These are phyloP conservation scores for Solanum chacoense DNA, from an alignment of 305 asterid species.

Conservation along the genomic window DNA sequence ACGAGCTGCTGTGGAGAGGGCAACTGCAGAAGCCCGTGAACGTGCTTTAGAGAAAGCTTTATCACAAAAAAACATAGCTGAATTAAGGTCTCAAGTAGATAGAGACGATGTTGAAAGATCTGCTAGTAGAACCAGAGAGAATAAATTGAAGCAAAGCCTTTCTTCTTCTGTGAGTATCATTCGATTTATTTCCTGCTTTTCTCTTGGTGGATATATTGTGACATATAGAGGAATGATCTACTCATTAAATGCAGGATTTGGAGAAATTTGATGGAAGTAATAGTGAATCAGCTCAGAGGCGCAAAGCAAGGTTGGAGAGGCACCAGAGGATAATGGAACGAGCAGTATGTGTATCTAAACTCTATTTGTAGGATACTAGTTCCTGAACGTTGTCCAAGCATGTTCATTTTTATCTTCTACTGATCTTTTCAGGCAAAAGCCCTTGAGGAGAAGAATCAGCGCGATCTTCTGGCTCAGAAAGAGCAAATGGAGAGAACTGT, in stretches of 20 bases:
- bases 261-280: slow-evolving; percentile 42
- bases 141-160: slow-evolving; percentile 55
- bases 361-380: slow-evolving; percentile 4
- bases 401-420: slow-evolving; percentile 3
- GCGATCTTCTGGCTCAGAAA: slow-evolving; percentile 83
- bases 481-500: slow-evolving; percentile 97
- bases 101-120: slow-evolving; percentile 21
- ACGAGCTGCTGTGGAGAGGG: slow-evolving; percentile 98
- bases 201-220: not conserved
- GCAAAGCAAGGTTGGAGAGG: slow-evolving; percentile 86
- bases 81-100: slow-evolving; percentile 37
- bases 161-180: slow-evolving; percentile 61
- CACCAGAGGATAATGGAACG: slow-evolving; percentile 96
- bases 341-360: slow-evolving; percentile 44
- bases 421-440: slow-evolving; percentile 73
- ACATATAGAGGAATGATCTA: slow-evolving; percentile 6
- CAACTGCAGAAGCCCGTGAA: slow-evolving; percentile 90
- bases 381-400: slow-evolving; percentile 1
- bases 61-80: slow-evolving; percentile 47
- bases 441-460: slow-evolving; percentile 88
- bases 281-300: slow-evolving; percentile 78
- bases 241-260: slow-evolving; percentile 49
- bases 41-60: slow-evolving; percentile 88
- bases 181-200: slow-evolving; percentile 4
- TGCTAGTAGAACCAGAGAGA: slow-evolving; percentile 35